Conservation (phyloP, 2,329 filamentous ascomycete species). For the Ophiostoma australiae region DNA sequence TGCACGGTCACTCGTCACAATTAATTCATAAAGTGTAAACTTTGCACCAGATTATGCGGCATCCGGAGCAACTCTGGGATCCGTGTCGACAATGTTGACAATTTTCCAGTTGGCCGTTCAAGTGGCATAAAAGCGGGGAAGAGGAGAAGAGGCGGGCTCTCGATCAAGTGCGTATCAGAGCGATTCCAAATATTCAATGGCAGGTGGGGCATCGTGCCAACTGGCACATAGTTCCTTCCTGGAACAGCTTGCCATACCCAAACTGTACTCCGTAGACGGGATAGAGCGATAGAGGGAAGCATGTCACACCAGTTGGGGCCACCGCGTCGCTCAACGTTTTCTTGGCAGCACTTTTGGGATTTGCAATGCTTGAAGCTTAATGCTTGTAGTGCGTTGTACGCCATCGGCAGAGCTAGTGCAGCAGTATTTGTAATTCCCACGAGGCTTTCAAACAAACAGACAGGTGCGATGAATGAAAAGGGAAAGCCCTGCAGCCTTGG, state of each 20-base stretch:
- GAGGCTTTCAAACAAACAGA: background rate
- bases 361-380: background rate
- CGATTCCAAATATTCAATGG: constrained; percentile 17
- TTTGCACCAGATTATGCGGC: background rate
- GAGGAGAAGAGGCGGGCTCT: background rate
- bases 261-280: background rate
- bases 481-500: background rate
- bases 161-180: background rate
- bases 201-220: constrained; percentile 16
- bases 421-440: background rate
- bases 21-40: background rate
- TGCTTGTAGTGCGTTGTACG: background rate
- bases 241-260: background rate
- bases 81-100: background rate
- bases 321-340: background rate
- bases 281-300: background rate
- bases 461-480: background rate
- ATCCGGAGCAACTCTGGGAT: constrained; percentile 9
- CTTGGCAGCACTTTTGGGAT: background rate
- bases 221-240: constrained; percentile 6
- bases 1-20: background rate
- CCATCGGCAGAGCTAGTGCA: background rate
- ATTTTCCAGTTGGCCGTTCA: background rate
- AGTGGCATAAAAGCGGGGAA: background rate
- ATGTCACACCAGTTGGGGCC: background rate